Conservation (phyloP, 2,329 filamentous ascomycete genomes). For the Talaromyces sp. region DNA sequence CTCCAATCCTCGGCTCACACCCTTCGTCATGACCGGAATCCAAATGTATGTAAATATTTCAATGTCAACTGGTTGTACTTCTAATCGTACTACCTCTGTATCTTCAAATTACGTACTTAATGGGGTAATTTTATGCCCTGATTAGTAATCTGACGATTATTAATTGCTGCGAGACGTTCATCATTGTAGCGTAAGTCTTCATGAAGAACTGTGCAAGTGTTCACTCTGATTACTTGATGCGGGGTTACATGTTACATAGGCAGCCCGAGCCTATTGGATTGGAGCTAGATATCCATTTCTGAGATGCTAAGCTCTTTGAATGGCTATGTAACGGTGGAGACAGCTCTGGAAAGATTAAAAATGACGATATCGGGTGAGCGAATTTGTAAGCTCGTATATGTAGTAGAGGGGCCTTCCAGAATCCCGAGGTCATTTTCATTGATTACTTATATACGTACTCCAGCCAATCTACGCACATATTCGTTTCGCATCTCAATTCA, state of each 20-base stretch:
- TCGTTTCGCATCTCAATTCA: neutral
- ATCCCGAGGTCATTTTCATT: neutral
- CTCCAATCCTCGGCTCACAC: too few relatives aligned
- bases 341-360: neutral
- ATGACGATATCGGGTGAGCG: slow-evolving; percentile 3
- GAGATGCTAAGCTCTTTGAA: neutral
- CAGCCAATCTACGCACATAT: neutral
- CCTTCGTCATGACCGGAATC: too few relatives aligned
- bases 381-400: slow-evolving; percentile 1
- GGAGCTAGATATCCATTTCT: neutral
- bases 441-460: neutral
- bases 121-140: neutral
- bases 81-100: too few relatives aligned
- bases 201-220: neutral
- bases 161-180: neutral
- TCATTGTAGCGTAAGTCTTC: neutral
- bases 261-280: neutral
- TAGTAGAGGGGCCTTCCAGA: neutral
- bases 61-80: too few relatives aligned
- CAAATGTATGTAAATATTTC: too few relatives aligned
- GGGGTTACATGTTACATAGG: neutral
- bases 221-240: neutral
- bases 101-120: neutral
- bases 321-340: neutral
- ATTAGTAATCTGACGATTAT: neutral